These are phyloP conservation scores for Testicularia cyperi DNA, from an alignment of 1,284 basidiomycete genomes.

Conservation along the genomic window DNA sequence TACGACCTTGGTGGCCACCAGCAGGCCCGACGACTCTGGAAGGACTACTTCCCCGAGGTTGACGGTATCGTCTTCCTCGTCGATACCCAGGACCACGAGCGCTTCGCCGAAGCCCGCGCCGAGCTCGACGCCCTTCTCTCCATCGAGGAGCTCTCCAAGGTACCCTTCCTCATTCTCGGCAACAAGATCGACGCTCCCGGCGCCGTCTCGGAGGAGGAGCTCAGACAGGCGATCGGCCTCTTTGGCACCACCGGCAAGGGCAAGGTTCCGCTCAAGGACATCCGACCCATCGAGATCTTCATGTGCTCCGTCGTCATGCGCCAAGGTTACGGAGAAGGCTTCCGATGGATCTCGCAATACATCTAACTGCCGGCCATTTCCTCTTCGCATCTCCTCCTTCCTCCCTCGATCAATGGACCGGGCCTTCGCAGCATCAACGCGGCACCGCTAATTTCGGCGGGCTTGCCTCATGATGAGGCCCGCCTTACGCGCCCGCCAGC, in stretches of 20 bases:
- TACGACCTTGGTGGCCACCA: conserved; percentile 98
- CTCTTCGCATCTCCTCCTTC: neutral
- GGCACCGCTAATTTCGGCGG: no score
- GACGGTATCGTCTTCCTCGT: conserved; percentile 99
- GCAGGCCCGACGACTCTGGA: conserved; percentile 97
- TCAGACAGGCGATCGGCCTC: conserved; percentile 89
- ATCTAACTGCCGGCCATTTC: conserved; percentile 7
- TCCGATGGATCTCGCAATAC: conserved; percentile 99
- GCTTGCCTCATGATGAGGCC: no score
- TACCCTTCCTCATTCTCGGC: conserved; percentile 96
- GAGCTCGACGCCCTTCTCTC: conserved; percentile 92
- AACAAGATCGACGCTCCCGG: conserved; percentile 99
- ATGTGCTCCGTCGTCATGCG: conserved; percentile 99
- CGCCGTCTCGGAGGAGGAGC: conserved; percentile 95
- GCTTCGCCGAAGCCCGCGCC: conserved; percentile 91
- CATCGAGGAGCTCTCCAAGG: conserved; percentile 79
- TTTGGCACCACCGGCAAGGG: conserved; percentile 99
- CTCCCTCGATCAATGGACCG: no score
- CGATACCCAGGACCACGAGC: conserved; percentile 93
- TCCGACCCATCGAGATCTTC: conserved; percentile 98
- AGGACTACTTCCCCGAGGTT: conserved; percentile 99
- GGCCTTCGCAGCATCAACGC: no score
- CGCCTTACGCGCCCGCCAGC: no score
- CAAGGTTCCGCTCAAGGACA: conserved; percentile 93
- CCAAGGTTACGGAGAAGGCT: conserved; percentile 98